Evolutionary conservation across 2,329 filamentous ascomycete species (phyloP).

Genomic region (Aspergillus transmontanensis): DNA sequence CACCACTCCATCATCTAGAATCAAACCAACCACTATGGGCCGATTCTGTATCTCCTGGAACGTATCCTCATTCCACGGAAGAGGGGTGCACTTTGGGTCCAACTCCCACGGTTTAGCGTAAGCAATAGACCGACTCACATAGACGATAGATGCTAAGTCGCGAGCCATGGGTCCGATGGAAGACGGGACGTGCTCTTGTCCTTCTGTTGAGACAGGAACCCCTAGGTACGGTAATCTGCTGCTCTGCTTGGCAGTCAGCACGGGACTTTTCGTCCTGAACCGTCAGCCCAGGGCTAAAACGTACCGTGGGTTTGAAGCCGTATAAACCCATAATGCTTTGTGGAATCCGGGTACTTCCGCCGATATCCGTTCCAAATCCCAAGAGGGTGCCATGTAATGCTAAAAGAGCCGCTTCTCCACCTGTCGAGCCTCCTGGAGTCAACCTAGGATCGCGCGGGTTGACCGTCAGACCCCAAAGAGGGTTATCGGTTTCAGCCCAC

Average conservation of each 20-base stretch:
- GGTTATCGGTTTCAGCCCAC: conserved; percentile 59
- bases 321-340: conserved; percentile 52
- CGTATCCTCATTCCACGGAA: conserved; percentile 55
- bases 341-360: conserved; percentile 55
- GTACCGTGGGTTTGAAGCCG: conserved; percentile 49
- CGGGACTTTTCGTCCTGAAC: not conserved
- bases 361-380: conserved; percentile 57
- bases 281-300: conserved; percentile 17
- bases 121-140: conserved; percentile 53
- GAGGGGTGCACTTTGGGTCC: conserved; percentile 57
- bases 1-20: conserved; percentile 58
- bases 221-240: conserved; percentile 60
- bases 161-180: conserved; percentile 63
- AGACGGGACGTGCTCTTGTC: conserved; percentile 66
- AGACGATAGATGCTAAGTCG: conserved; percentile 52
- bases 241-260: conserved; percentile 44
- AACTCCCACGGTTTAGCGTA: conserved; percentile 54
- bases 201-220: conserved; percentile 63
- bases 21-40: conserved; percentile 54
- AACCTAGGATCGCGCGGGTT: conserved; percentile 48
- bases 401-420: conserved; percentile 49
- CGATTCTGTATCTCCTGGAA: conserved; percentile 46
- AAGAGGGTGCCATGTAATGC: conserved; percentile 46
- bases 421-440: conserved; percentile 53
- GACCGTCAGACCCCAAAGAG: conserved; percentile 53